These are phyloP conservation scores for Rauvolfia tetraphylla DNA, from an alignment of 257 asterid species.

Conservation along the genomic window DNA sequence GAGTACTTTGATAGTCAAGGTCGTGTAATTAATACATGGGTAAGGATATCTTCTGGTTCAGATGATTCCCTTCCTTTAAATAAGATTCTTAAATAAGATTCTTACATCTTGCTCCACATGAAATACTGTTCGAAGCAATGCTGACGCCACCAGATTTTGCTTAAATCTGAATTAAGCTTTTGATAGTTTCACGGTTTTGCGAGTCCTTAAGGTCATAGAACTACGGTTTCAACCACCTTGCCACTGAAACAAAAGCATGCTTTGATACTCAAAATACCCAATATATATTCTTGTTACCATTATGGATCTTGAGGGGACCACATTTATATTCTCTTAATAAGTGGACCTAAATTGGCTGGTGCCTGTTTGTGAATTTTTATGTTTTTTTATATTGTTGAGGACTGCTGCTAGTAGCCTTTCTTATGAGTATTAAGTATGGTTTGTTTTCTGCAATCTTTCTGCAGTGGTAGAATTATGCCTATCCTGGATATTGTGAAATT, in stretches of 20 bases:
- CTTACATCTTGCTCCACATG: no score
- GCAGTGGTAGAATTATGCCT: not conserved
- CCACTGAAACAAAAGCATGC: not conserved
- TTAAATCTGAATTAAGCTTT: not conserved
- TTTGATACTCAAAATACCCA: no score
- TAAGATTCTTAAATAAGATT: no score
- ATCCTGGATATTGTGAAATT: not conserved
- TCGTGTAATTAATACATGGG: no score
- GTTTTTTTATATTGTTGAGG: not conserved
- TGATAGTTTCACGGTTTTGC: not conserved
- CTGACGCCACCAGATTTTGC: not conserved
- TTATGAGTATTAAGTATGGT: not conserved
- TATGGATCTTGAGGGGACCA: no score
- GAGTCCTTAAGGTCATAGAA: not conserved
- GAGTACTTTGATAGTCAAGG: no score
- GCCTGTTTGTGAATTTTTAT: not conserved
- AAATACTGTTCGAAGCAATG: not conserved
- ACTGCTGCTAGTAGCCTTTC: not conserved
- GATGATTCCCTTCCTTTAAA: no score
- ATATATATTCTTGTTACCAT: no score
- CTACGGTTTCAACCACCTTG: not conserved
- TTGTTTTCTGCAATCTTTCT: no score
- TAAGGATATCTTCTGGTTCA: no score
- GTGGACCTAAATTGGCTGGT: not conserved
- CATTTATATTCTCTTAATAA: not conserved